Conservation (phyloP, 495 filamentous ascomycete species). For the Annulohypoxylon nitens region DNA sequence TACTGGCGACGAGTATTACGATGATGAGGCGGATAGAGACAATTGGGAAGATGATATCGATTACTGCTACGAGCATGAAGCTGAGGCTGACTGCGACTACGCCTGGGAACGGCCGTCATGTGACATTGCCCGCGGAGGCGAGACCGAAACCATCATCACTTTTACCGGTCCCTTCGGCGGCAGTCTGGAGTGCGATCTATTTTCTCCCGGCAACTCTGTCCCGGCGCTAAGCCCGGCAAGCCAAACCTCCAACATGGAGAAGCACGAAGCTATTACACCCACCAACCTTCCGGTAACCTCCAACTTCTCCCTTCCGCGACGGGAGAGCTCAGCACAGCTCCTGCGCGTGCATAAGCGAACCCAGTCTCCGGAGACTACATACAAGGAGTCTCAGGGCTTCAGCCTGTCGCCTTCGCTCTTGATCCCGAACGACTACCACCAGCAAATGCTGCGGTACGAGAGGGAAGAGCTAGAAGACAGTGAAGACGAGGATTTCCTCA, state of each 20-base stretch:
- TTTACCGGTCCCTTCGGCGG: conserved; percentile 29
- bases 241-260: conserved; percentile 53
- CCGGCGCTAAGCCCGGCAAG: conserved; percentile 63
- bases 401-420: conserved; percentile 66
- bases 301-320: conserved; percentile 59
- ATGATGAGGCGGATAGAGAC: conserved; percentile 60
- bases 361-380: conserved; percentile 62
- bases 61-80: conserved; percentile 91
- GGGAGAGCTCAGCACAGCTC: conserved; percentile 45
- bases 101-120: conserved; percentile 77
- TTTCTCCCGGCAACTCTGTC: conserved; percentile 56
- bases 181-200: conserved; percentile 52
- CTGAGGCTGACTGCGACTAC: conserved; percentile 90
- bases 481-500: conserved; percentile 50
- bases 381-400: conserved; percentile 69
- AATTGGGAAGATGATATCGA: conserved; percentile 96
- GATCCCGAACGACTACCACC: conserved; percentile 65
- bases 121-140: conserved; percentile 54
- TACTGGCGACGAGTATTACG: conserved; percentile 50
- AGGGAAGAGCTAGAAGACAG: conserved; percentile 48
- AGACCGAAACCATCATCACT: conserved; percentile 41
- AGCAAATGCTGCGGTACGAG: conserved; percentile 60
- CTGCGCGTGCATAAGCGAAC: conserved; percentile 51
- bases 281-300: conserved; percentile 51
- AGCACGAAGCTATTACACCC: conserved; percentile 58